Conservation (phyloP, 192 early-diverging fungal genomes). For the Dissophora ornata region DNA sequence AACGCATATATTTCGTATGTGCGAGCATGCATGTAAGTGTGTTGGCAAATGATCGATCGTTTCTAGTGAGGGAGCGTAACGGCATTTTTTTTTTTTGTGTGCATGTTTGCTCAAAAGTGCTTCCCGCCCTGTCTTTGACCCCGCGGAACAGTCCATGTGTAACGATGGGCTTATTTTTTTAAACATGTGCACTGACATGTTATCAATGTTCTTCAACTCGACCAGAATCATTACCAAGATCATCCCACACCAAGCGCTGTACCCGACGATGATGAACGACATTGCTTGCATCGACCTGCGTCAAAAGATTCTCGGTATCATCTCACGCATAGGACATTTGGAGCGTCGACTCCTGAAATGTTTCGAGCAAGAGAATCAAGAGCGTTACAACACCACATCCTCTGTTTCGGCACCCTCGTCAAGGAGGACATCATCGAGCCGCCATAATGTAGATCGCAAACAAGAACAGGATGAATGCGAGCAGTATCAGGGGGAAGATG, state of each 20-base stretch:
- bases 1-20: slow-evolving; percentile 49
- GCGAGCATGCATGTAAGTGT: slow-evolving; percentile 51
- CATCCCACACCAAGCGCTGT: slow-evolving; percentile 35
- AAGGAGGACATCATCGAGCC: background rate
- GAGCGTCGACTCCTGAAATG: slow-evolving; percentile 38
- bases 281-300: slow-evolving; percentile 52
- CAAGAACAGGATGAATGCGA: too few relatives aligned
- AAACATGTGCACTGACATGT: too few relatives aligned
- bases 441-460: too few relatives aligned
- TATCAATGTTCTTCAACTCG: too few relatives aligned
- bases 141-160: too few relatives aligned
- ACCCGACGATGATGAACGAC: slow-evolving; percentile 49
- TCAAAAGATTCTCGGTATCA: slow-evolving; percentile 39
- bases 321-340: slow-evolving; percentile 39
- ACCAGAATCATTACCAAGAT: slow-evolving; percentile 49
- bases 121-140: too few relatives aligned
- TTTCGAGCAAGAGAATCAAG: slow-evolving; percentile 38
- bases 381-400: background rate
- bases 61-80: too few relatives aligned
- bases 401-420: background rate
- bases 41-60: background rate
- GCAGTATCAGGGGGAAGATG: background rate
- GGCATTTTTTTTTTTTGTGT: background rate
- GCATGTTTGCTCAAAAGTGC: background rate
- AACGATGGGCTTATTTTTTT: too few relatives aligned